Conservation (phyloP, 768 basidiomycete genomes). For the Hygrocybe punicea region DNA sequence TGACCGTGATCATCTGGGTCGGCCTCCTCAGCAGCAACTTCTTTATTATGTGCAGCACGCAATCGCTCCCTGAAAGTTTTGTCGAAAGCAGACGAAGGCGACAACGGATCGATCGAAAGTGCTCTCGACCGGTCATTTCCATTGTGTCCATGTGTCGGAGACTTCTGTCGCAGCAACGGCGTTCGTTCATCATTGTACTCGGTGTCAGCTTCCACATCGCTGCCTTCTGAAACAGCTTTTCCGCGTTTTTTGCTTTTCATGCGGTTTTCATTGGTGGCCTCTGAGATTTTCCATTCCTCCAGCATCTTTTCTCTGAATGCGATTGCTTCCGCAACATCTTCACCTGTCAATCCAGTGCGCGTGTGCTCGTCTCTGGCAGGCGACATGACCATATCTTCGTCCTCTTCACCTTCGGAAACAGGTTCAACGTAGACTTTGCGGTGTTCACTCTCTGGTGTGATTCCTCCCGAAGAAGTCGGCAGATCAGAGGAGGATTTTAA, state of each 20-base stretch:
- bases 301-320: slow-evolving; percentile 82
- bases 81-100: slow-evolving; percentile 79
- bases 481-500: slow-evolving; percentile 49
- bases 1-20: slow-evolving; percentile 31
- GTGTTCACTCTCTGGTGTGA: slow-evolving; percentile 42
- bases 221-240: slow-evolving; percentile 16
- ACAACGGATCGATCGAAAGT: slow-evolving; percentile 82
- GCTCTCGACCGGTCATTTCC: slow-evolving; percentile 30
- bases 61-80: slow-evolving; percentile 74
- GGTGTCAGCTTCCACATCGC: slow-evolving; percentile 23
- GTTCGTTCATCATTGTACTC: slow-evolving; percentile 31
- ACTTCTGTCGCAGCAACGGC: slow-evolving; percentile 34
- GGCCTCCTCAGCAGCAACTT: slow-evolving; percentile 38
- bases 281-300: slow-evolving; percentile 43
- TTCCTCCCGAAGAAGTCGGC: slow-evolving; percentile 42
- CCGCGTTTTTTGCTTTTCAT: slow-evolving; percentile 21
- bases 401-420: slow-evolving; percentile 92
- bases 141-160: slow-evolving; percentile 16
- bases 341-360: slow-evolving; percentile 70
- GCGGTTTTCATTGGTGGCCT: slow-evolving; percentile 20
- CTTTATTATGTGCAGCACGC: slow-evolving; percentile 34
- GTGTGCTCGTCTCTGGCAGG: slow-evolving; percentile 80
- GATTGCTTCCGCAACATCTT: slow-evolving; percentile 78
- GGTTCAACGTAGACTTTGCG: slow-evolving; percentile 71
- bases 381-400: slow-evolving; percentile 63